Percentiles rank a stretch among this genome's conserved stretches.
Conservation (phyloP, 257 asterid species). For the Nicotiana otophora region DNA sequence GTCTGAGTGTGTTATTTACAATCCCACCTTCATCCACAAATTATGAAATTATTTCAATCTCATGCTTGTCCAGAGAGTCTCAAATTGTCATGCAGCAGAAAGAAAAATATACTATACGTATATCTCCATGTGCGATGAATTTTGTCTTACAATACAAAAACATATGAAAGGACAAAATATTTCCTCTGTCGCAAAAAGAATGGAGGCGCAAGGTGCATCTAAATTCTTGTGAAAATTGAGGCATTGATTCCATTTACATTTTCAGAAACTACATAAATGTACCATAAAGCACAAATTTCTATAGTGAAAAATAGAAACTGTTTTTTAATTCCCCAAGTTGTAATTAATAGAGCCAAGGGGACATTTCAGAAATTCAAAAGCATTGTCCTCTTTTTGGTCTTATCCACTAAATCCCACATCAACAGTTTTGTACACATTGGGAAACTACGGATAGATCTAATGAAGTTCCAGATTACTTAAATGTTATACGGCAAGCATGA, state of each 20-base stretch:
- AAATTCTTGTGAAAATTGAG: neutral
- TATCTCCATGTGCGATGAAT: neutral
- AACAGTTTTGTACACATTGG: no score
- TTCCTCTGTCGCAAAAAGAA: neutral
- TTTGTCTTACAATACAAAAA: neutral
- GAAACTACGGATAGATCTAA: neutral
- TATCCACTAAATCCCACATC: no score
- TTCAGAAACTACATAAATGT: neutral
- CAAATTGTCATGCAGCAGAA: neutral
- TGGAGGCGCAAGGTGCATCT: neutral
- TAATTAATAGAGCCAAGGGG: neutral
- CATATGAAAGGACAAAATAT: neutral
- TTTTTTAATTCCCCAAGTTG: no score
- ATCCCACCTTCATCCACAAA: constrained; percentile 63
- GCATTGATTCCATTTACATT: neutral
- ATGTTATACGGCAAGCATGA: neutral
- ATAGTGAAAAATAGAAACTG: neutral
- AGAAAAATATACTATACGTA: neutral
- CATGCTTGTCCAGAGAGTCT: neutral
- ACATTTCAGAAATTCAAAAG: neutral
- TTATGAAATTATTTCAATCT: neutral
- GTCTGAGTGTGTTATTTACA: constrained; percentile 75
- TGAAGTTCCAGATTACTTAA: neutral
- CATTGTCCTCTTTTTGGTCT: neutral
- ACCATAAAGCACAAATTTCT: neutral